Conservation (phyloP, 2,329 filamentous ascomycete genomes). For the Alternaria solani region DNA sequence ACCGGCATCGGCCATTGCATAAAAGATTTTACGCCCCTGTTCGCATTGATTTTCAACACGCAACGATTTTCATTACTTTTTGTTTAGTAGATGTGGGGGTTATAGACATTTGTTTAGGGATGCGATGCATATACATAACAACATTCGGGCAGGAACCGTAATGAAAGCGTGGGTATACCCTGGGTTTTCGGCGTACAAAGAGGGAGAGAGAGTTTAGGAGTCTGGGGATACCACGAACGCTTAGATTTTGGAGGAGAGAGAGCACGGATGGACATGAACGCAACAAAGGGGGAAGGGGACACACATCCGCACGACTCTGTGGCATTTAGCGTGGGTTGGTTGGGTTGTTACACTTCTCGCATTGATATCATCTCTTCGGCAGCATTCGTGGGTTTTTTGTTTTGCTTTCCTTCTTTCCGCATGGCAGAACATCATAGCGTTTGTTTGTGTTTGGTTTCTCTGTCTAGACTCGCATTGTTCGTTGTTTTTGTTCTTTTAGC, state of each 20-base stretch:
- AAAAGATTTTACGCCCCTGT: background rate
- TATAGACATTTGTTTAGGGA: constrained; percentile 3
- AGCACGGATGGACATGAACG: constrained; percentile 25
- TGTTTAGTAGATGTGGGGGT: constrained; percentile 1
- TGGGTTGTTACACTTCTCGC: constrained; percentile 29
- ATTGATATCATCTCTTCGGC: constrained; percentile 31
- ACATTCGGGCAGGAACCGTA: constrained; percentile 41
- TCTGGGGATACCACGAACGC: constrained; percentile 16
- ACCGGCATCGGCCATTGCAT: constrained; percentile 13
- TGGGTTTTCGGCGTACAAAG: constrained; percentile 16
- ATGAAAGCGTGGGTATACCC: constrained; percentile 31
- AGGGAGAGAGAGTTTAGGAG: constrained; percentile 1
- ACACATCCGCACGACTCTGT: constrained; percentile 42
- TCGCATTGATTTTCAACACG: constrained; percentile 1
- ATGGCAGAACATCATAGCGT: constrained; percentile 41
- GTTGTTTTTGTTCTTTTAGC: constrained; percentile 6
- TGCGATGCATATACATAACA: constrained; percentile 2
- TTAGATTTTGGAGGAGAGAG: constrained; percentile 10
- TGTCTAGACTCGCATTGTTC: constrained; percentile 30
- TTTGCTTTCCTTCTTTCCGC: constrained; percentile 22
- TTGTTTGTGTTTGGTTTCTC: constrained; percentile 12
- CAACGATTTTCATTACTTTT: constrained; percentile 7
- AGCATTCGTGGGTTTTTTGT: background rate
- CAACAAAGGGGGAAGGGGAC: background rate
- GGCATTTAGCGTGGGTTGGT: constrained; percentile 51